These are phyloP conservation scores for Asterella californica DNA, from an alignment of 225 moss, liverwort and hornwort genomes.

Conservation along the genomic window DNA sequence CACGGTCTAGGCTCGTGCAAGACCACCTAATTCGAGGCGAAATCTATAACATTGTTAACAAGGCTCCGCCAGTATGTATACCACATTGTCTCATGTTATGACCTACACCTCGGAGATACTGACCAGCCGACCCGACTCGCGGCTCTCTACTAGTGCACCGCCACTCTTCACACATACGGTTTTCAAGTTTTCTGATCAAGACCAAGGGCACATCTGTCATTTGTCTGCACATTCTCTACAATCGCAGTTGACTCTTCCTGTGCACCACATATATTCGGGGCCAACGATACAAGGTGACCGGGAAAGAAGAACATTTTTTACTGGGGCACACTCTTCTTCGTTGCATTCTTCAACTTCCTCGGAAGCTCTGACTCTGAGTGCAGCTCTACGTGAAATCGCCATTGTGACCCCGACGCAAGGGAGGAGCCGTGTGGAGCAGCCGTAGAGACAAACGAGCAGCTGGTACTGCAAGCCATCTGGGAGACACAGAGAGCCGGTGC, in stretches of 20 bases:
- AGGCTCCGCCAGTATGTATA: not conserved
- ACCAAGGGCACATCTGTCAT: not conserved
- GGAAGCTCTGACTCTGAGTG: slow-evolving; percentile 25
- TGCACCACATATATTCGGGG: not conserved
- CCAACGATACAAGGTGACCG: too few relatives aligned
- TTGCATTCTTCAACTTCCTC: slow-evolving; percentile 66
- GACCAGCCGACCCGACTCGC: too few relatives aligned
- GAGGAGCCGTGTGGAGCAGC: not conserved
- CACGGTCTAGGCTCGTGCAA: too few relatives aligned
- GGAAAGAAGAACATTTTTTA: slow-evolving; percentile 50
- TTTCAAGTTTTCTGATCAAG: too few relatives aligned
- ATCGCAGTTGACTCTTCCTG: too few relatives aligned
- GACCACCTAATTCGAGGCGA: too few relatives aligned
- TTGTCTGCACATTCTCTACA: not conserved
- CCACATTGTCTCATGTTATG: too few relatives aligned
- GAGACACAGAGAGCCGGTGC: slow-evolving; percentile 35
- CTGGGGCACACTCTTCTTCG: slow-evolving; percentile 69
- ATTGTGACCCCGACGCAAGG: not conserved
- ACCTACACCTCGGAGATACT: too few relatives aligned
- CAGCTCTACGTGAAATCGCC: not conserved
- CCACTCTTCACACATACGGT: too few relatives aligned
- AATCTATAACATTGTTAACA: too few relatives aligned
- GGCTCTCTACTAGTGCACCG: too few relatives aligned
- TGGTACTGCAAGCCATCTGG: slow-evolving; percentile 11
- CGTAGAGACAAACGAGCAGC: not conserved